These are phyloP conservation scores for Terana coerulea DNA, from an alignment of 768 basidiomycete species.

Conservation along the genomic window DNA sequence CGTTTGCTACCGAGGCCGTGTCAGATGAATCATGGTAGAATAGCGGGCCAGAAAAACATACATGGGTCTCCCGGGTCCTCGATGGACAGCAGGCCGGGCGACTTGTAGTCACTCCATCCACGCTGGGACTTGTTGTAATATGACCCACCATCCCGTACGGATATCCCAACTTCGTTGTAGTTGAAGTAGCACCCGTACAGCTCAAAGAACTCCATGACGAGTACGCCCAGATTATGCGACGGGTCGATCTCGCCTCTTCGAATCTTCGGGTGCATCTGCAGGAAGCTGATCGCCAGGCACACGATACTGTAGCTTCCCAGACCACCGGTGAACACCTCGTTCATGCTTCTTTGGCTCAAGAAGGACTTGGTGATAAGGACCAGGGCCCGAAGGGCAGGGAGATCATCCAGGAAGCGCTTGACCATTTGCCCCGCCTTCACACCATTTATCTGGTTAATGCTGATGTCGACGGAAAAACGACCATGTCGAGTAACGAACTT, in stretches of 20 bases:
- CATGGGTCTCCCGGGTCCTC: constrained; percentile 92
- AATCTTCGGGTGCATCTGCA: constrained; percentile 97
- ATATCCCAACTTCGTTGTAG: constrained; percentile 87
- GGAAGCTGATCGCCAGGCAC: constrained; percentile 87
- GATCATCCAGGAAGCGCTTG: constrained; percentile 69
- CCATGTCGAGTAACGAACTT: constrained; percentile 87
- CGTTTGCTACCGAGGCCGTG: constrained; percentile 60
- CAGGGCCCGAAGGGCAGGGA: constrained; percentile 78
- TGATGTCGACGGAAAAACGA: constrained; percentile 87
- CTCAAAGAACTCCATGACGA: constrained; percentile 97
- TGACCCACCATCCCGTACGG: constrained; percentile 79
- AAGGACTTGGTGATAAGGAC: constrained; percentile 91
- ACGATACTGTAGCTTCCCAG: constrained; percentile 94
- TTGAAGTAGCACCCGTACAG: constrained; percentile 92
- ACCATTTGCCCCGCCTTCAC: constrained; percentile 75
- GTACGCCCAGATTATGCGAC: constrained; percentile 84
- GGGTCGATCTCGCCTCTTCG: constrained; percentile 85
- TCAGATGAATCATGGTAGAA: background rate
- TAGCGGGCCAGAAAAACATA: constrained; percentile 38
- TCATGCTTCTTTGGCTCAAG: constrained; percentile 85
- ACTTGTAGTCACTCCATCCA: constrained; percentile 73
- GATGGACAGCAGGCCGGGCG: constrained; percentile 65
- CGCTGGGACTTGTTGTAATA: constrained; percentile 82
- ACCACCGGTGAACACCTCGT: constrained; percentile 97
- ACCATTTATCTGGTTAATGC: constrained; percentile 88